Evolutionary conservation across 129 eudicot genomes (phyloP), one percentile per base, ranked within the genome.

Genomic region (Smallanthus sonchifolius): DNA sequence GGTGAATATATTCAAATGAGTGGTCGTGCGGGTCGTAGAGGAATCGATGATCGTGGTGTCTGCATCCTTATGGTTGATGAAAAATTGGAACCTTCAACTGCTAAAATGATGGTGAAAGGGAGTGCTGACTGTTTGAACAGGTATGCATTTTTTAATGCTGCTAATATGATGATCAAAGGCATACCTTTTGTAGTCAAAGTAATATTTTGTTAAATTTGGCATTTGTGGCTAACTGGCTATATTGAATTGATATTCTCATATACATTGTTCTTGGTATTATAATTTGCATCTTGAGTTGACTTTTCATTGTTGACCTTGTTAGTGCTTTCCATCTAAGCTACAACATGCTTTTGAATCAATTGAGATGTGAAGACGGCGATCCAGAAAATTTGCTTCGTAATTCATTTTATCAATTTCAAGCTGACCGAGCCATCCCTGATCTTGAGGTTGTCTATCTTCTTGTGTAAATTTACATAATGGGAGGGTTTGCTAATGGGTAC

Each of bases 1-100:
- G 99, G 99, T 57, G 99, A 95, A 77, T 95, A 95, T 69, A 95
- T 95, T 67, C 99, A 95, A 76, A 95, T 95, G 99, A 95, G 99
- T 88, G 99, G 99, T 5, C 97, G 99, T 61, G 99, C 97, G 63
- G 99, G 99, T 69, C 92, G 99, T 67, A 79, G 99, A 82, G 99
- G 99, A 65, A 95, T 95, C 72, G 99, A 95, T 84, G 99, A 91
- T 4, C 97, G 99, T 78, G 99, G 99, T 16, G 85, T 95, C n/a
- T 95, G 99, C 75, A 95, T 95, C 71, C 95, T 95, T 76, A 95
- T 95, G 99, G 86, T 95, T 70, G 99, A 95, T 84, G 99, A 95
- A 76, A 95, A 91, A 78, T 72, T 95, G 77, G 99, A 95, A 80
- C 99, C 99, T 67, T 88, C 99, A 8, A 95, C 99, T 62, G 99